Percentiles rank a stretch among this genome's conserved stretches.
These are phyloP conservation scores for Suhomyces ambrosiae DNA, from an alignment of 1,139 yeast genomes.

Conservation along the genomic window DNA sequence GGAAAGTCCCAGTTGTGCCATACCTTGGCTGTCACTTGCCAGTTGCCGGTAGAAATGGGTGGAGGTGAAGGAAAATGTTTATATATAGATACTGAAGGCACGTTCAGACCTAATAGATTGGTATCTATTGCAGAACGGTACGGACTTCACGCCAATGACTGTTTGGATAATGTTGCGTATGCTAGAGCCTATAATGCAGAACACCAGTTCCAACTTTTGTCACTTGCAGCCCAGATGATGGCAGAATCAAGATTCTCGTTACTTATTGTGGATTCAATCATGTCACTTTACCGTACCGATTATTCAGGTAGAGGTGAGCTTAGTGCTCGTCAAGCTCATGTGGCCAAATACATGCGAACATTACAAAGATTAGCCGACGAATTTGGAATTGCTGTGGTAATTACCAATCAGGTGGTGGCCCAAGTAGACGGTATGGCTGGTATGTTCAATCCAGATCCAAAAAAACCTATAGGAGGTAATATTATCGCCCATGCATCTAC, in stretches of 20 bases:
- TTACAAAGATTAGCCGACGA: constrained; percentile 94
- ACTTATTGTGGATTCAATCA: constrained; percentile 90
- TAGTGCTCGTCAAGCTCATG: constrained; percentile 92
- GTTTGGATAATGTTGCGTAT: constrained; percentile 93
- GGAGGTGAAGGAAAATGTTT: constrained; percentile 99
- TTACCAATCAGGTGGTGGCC: constrained; percentile 97
- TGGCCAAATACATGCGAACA: constrained; percentile 89
- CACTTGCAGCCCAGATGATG: constrained; percentile 96
- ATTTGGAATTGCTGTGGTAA: constrained; percentile 97
- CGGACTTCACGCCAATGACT: constrained; percentile 93
- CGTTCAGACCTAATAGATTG: constrained; percentile 89
- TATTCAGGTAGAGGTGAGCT: constrained; percentile 95
- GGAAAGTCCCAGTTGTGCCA: constrained; percentile 98
- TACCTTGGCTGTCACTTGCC: constrained; percentile 95
- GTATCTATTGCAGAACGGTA: constrained; percentile 89
- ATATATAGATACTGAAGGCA: constrained; percentile 95
- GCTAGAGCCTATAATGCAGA: constrained; percentile 98
- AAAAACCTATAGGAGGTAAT: constrained; percentile 98
- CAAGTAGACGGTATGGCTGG: constrained; percentile 91
- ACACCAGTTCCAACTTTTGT: constrained; percentile 84
- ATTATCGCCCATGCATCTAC: constrained; percentile 97
- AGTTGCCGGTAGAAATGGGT: constrained; percentile 94
- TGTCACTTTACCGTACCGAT: constrained; percentile 95
- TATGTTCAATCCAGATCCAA: constrained; percentile 94
- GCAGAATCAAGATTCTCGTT: constrained; percentile 81